phyloP scores from a whole-genome alignment of 2,329 filamentous ascomycete genomes.

The Zymoseptoria brevis region DNA sequence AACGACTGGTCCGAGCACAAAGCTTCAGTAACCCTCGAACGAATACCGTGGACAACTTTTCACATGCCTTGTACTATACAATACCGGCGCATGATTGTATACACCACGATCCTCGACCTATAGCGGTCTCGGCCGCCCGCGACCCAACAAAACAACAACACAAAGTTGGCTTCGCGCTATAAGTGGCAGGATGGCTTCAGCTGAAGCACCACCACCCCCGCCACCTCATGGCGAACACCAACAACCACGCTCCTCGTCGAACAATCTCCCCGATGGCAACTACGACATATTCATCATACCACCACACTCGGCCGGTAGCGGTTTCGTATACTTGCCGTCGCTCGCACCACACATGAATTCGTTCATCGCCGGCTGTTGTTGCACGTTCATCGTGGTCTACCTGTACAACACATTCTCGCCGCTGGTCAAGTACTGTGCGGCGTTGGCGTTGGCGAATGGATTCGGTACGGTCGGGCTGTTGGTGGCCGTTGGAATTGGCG shows the following conservation, averaged over 20 bases:
- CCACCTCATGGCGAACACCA: conserved; percentile 71
- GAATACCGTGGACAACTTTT: not conserved
- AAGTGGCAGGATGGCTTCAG: conserved; percentile 14
- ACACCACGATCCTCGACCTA: not conserved
- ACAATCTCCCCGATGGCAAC: conserved; percentile 69
- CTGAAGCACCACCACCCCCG: conserved; percentile 66
- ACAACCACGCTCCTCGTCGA: not conserved
- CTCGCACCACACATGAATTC: conserved; percentile 79
- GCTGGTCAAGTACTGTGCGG: conserved; percentile 59
- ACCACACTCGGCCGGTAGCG: conserved; percentile 77
- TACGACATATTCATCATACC: conserved; percentile 98
- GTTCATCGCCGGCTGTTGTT: conserved; percentile 79
- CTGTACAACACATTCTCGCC: conserved; percentile 69
- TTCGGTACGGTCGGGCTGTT: conserved; percentile 65
- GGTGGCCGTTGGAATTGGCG: conserved; percentile 63
- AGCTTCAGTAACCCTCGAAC: not conserved
- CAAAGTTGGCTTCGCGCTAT: not conserved
- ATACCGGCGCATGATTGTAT: not conserved
- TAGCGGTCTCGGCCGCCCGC: not conserved
- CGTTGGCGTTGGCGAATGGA: conserved; percentile 60
- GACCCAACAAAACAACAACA: not conserved
- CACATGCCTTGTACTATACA: not conserved
- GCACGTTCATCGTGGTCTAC: conserved; percentile 63
- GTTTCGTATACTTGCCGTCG: conserved; percentile 91
- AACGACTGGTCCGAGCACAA: not conserved